A percentile compares a stretch with the other conserved stretches of the same genome.
Conservation (phyloP, 441 rosid genomes). For the Theobroma grandiflorum region DNA sequence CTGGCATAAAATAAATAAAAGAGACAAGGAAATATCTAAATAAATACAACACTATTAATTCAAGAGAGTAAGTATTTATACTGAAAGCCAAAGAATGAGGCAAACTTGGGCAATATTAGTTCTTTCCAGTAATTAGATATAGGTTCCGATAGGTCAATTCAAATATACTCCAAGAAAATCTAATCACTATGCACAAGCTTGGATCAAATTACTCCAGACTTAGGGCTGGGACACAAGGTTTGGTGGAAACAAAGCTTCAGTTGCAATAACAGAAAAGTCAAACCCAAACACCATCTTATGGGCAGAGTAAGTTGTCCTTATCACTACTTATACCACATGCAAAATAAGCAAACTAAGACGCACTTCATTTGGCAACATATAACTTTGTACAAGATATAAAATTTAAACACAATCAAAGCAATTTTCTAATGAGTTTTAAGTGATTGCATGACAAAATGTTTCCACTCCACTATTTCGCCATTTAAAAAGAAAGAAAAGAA, state of each 20-base stretch:
- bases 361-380: neutral
- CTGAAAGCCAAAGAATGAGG: neutral
- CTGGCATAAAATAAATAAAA: neutral
- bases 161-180: neutral
- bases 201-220: neutral
- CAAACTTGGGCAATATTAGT: neutral
- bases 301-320: slow-evolving; percentile 12
- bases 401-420: neutral
- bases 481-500: neutral
- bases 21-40: neutral
- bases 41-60: neutral
- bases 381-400: neutral
- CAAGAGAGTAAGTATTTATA: neutral
- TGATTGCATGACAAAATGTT: neutral
- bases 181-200: neutral
- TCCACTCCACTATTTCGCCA: neutral
- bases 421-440: neutral
- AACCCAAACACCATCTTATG: neutral
- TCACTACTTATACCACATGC: slow-evolving; percentile 11
- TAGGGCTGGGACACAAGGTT: neutral
- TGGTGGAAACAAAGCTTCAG: slow-evolving; percentile 8
- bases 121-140: neutral
- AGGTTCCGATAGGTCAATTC: neutral
- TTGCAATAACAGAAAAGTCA: neutral
- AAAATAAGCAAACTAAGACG: neutral